phyloP scores from a whole-genome alignment of 2,329 filamentous ascomycete genomes.

The Emydomyces testavorans region DNA sequence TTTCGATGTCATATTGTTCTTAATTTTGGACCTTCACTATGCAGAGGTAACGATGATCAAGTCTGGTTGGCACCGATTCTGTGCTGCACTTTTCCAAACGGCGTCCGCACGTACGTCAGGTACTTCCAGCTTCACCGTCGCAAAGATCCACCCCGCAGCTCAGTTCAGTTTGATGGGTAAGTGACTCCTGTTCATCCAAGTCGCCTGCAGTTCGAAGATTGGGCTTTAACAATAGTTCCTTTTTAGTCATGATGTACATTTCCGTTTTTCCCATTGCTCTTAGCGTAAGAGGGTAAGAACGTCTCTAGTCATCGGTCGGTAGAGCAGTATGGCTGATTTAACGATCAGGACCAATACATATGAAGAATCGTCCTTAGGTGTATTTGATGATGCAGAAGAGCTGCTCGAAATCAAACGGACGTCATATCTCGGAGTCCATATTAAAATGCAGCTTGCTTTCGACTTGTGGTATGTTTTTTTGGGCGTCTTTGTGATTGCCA shows the following conservation, averaged over 20 bases:
- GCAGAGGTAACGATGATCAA: constrained; percentile 30
- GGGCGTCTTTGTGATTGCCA: constrained; percentile 39
- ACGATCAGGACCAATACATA: constrained; percentile 47
- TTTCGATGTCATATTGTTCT: constrained; percentile 46
- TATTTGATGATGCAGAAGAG: constrained; percentile 32
- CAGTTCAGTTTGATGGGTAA: constrained; percentile 45
- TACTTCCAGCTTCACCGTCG: constrained; percentile 42
- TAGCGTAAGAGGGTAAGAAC: constrained; percentile 52
- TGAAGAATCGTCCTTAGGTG: constrained; percentile 52
- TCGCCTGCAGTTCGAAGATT: not conserved
- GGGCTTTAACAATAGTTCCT: constrained; percentile 22
- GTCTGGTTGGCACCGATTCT: constrained; percentile 15
- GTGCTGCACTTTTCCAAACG: constrained; percentile 44
- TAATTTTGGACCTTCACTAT: constrained; percentile 43
- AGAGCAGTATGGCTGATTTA: not conserved
- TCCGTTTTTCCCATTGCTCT: constrained; percentile 93
- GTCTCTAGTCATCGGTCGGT: not conserved
- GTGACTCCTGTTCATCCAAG: constrained; percentile 12
- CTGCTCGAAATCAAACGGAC: constrained; percentile 22
- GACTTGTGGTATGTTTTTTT: constrained; percentile 55
- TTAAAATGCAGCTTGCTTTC: constrained; percentile 53
- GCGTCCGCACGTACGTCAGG: constrained; percentile 40
- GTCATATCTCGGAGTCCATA: constrained; percentile 42
- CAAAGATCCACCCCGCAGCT: constrained; percentile 43
- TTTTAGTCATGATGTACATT: constrained; percentile 96